A percentile compares a stretch with the other conserved stretches of the same genome.
Conservation (phyloP, 495 filamentous ascomycete species). For the Xylaria intraflava region DNA sequence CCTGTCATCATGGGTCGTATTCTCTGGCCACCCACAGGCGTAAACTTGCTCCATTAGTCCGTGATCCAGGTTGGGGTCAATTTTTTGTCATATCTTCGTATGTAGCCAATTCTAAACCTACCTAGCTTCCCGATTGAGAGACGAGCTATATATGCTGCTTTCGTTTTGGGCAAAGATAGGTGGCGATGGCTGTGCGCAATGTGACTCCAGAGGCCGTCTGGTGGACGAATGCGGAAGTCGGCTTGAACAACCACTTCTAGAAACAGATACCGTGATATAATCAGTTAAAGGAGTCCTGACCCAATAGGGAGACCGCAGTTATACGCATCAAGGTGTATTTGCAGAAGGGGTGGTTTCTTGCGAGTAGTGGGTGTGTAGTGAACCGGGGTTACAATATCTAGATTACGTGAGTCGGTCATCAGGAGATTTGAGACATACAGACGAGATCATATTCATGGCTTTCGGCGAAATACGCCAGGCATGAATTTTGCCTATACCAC, state of each 20-base stretch:
- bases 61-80: too few species aligned
- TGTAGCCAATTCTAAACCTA: too few species aligned
- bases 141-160: not conserved
- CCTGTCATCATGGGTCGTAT: too few species aligned
- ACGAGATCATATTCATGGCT: not conserved
- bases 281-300: not conserved
- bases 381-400: not conserved
- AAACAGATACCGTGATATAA: slow-evolving; percentile 8
- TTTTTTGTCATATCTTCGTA: too few species aligned
- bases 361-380: slow-evolving; percentile 7
- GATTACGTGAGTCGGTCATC: slow-evolving; percentile 4
- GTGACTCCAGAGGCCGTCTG: not conserved
- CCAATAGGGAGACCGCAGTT: not conserved
- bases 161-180: not conserved
- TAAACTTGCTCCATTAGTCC: too few species aligned
- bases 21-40: too few species aligned
- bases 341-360: not conserved
- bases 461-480: not conserved
- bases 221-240: slow-evolving; percentile 7
- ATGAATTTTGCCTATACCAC: too few species aligned
- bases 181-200: slow-evolving; percentile 1
- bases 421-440: not conserved
- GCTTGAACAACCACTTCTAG: not conserved
- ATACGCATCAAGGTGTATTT: not conserved
- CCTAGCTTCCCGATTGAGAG: too few species aligned